These are phyloP conservation scores for Pulicaria dysenterica DNA, from an alignment of 129 eudicot genomes.

Conservation along the genomic window DNA sequence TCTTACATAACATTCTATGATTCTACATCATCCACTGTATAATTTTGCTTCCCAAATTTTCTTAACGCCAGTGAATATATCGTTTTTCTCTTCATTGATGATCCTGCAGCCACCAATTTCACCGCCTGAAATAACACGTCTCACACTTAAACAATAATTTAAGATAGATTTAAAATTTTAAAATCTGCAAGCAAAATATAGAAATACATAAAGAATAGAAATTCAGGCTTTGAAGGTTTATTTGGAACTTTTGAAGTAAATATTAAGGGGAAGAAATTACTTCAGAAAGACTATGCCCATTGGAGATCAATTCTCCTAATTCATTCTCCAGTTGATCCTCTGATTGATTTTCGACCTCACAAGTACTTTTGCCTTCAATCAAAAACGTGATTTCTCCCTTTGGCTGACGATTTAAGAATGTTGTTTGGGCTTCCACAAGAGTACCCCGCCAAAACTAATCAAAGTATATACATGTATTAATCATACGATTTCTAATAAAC, in stretches of 20 bases:
- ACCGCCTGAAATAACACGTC: conserved; percentile 58
- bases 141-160: conserved; percentile 1
- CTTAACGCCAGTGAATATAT: conserved; percentile 79
- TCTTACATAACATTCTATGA: conserved; percentile 22
- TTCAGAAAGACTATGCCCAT: conserved; percentile 82
- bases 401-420: conserved; percentile 56
- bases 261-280: conserved; percentile 32
- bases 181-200: not conserved
- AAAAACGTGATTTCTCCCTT: conserved; percentile 95
- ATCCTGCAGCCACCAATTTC: conserved; percentile 82
- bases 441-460: conserved; percentile 90
- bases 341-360: conserved; percentile 51
- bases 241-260: not conserved
- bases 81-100: conserved; percentile 61
- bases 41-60: conserved; percentile 69
- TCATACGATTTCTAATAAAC: conserved; percentile 19
- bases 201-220: too few relatives aligned
- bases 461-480: conserved; percentile 18
- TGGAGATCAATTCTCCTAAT: conserved; percentile 58
- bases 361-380: conserved; percentile 62
- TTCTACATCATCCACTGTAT: conserved; percentile 36
- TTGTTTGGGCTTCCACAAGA: conserved; percentile 65
- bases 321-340: conserved; percentile 76
- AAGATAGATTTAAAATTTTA: not conserved
- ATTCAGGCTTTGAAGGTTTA: too few relatives aligned